Conservation (phyloP, 169 alveolate genomes). For the Perkinsus marinus region DNA sequence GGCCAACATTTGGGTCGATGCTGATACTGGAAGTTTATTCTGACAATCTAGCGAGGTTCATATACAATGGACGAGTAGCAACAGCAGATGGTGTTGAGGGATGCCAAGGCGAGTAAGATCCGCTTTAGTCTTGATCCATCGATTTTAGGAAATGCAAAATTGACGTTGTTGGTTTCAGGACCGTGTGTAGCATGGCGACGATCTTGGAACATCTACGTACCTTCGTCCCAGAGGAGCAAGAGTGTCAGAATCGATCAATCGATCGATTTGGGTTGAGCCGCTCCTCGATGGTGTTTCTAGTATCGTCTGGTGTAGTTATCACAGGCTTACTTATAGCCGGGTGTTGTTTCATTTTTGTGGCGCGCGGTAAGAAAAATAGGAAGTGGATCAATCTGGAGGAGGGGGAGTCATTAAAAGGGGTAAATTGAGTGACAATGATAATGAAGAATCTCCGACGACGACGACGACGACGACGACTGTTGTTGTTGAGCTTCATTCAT, state of each 20-base stretch:
- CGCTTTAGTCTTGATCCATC: too few species aligned
- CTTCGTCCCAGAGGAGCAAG: background rate
- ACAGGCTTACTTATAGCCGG: background rate
- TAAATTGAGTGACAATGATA: too few species aligned
- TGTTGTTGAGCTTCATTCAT: too few species aligned
- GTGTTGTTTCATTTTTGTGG: background rate
- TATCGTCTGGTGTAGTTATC: background rate
- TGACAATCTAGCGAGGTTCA: background rate
- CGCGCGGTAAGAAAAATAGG: background rate
- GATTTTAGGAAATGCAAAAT: too few species aligned
- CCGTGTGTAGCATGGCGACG: background rate
- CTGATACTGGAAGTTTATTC: background rate
- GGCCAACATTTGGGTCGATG: background rate
- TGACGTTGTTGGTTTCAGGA: background rate
- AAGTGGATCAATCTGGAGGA: background rate
- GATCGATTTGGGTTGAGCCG: background rate
- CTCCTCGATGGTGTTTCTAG: background rate
- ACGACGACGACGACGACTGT: too few species aligned
- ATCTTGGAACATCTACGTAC: background rate
- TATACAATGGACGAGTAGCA: background rate
- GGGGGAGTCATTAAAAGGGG: background rate
- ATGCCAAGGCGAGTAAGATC: background rate
- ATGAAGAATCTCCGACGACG: too few species aligned
- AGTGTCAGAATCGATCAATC: background rate
- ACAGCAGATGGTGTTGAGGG: background rate